Evolutionary conservation across 805 yeast genomes (phyloP).

Genomic region (Tetrapisispora fleetii): DNA sequence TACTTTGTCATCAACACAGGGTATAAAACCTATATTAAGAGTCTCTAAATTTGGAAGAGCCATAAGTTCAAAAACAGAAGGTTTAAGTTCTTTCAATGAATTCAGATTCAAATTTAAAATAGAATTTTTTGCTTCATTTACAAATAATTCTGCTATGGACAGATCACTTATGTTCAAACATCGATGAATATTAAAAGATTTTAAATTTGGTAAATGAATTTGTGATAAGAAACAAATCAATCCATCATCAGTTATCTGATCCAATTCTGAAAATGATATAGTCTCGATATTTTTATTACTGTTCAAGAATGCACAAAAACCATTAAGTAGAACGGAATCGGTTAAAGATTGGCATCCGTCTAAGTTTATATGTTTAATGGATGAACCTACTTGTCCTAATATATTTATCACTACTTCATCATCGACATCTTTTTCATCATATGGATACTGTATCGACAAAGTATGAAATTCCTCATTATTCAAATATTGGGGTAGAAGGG

Average conservation of each 20-base stretch:
- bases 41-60: slow-evolving; percentile 50
- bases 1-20: slow-evolving; percentile 61
- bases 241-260: slow-evolving; percentile 62
- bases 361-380: slow-evolving; percentile 46
- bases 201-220: slow-evolving; percentile 44
- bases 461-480: slow-evolving; percentile 35
- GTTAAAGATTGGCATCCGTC: slow-evolving; percentile 71
- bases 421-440: slow-evolving; percentile 50
- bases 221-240: slow-evolving; percentile 45
- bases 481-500: slow-evolving; percentile 55
- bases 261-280: slow-evolving; percentile 50
- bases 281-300: slow-evolving; percentile 34
- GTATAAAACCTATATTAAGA: slow-evolving; percentile 71
- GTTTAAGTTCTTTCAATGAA: slow-evolving; percentile 52
- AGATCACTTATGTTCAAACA: slow-evolving; percentile 57
- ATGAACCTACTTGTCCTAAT: slow-evolving; percentile 51
- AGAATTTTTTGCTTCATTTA: slow-evolving; percentile 50
- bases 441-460: slow-evolving; percentile 62
- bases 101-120: slow-evolving; percentile 64
- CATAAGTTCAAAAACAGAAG: slow-evolving; percentile 41
- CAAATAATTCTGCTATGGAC: slow-evolving; percentile 48
- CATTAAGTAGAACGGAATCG: slow-evolving; percentile 49
- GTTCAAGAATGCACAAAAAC: slow-evolving; percentile 48
- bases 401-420: slow-evolving; percentile 60
- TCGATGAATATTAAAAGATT: slow-evolving; percentile 50